These are phyloP conservation scores for Epichloe gansuensis DNA, from an alignment of 2,329 filamentous ascomycete genomes.

Conservation along the genomic window DNA sequence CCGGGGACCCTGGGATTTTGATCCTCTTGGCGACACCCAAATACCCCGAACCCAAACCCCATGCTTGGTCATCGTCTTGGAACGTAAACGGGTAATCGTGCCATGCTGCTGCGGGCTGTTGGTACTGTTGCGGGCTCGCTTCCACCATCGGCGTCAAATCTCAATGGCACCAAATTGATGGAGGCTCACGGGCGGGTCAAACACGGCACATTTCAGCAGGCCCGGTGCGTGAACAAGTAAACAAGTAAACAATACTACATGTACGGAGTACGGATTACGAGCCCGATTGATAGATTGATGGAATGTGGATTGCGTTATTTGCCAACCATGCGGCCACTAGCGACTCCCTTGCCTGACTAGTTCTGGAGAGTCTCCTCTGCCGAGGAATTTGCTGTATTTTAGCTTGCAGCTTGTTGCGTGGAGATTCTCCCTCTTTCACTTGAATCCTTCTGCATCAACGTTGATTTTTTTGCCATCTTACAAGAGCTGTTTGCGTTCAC, in stretches of 20 bases:
- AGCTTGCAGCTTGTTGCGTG: neutral
- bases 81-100: neutral
- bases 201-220: constrained; percentile 4
- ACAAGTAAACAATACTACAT: neutral
- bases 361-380: neutral
- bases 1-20: no score
- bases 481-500: neutral
- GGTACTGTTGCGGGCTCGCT: neutral
- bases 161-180: neutral
- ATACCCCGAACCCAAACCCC: neutral
- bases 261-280: neutral
- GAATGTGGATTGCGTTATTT: neutral
- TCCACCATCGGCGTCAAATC: neutral
- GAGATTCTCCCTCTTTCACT: neutral
- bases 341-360: neutral
- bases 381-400: neutral
- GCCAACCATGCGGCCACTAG: neutral
- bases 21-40: no score
- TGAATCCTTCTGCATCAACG: neutral
- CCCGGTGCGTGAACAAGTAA: neutral
- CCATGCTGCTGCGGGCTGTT: neutral
- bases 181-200: neutral
- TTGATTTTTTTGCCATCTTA: neutral
- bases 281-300: neutral
- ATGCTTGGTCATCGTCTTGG: neutral